Evolutionary conservation across 208 protist genomes (phyloP).

Genomic region (Leishmania arabica): DNA sequence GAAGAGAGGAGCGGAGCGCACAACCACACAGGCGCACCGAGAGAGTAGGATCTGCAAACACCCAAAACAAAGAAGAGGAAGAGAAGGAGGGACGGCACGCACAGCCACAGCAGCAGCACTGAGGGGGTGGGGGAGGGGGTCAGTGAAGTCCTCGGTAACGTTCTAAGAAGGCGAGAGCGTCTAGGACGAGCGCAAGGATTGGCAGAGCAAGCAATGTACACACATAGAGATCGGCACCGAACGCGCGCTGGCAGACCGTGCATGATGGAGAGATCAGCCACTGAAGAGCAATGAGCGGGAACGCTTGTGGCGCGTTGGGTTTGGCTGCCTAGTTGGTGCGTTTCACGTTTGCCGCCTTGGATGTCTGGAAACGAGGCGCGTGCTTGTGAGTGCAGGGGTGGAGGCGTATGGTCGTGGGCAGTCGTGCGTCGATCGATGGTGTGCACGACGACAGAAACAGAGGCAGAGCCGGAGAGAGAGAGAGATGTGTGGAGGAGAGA

Average conservation of each 20-base stretch:
- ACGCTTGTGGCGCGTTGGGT: background rate
- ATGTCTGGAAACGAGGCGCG: background rate
- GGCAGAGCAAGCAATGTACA: background rate
- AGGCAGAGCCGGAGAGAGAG: background rate
- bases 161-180: background rate
- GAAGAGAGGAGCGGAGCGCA: background rate
- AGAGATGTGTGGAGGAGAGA: background rate
- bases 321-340: background rate
- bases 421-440: background rate
- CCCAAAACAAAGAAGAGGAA: background rate
- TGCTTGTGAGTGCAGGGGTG: background rate
- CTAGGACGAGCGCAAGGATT: background rate
- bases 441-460: background rate
- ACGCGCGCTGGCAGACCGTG: background rate
- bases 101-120: background rate
- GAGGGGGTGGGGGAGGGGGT: background rate
- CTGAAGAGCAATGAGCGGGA: background rate
- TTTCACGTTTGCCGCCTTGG: background rate
- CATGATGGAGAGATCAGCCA: background rate
- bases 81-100: background rate
- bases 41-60: background rate
- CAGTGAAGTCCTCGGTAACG: background rate
- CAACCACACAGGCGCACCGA: background rate
- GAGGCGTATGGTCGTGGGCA: background rate
- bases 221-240: background rate